These are phyloP conservation scores for Cytidiella melzeri DNA, from an alignment of 768 basidiomycete genomes.

Conservation along the genomic window DNA sequence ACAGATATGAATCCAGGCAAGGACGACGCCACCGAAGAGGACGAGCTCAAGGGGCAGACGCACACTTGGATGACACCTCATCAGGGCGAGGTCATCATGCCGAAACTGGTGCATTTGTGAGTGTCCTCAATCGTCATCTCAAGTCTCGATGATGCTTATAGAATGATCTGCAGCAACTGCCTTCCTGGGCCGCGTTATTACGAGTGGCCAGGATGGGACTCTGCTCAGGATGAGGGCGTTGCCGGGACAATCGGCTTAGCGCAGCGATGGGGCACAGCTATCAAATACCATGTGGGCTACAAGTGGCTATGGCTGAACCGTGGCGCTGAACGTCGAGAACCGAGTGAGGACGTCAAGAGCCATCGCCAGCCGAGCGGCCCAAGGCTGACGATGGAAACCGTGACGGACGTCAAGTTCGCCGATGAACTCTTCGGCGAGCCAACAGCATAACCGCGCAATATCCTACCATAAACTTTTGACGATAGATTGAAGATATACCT, in stretches of 20 bases:
- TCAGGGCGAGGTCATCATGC: constrained; percentile 35
- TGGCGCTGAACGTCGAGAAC: not conserved
- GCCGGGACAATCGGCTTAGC: constrained; percentile 25
- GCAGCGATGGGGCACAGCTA: constrained; percentile 37
- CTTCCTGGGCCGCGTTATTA: constrained; percentile 28
- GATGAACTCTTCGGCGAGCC: constrained; percentile 19
- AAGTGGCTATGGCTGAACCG: constrained; percentile 49
- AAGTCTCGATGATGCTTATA: not conserved
- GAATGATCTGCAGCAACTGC: constrained; percentile 37
- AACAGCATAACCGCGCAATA: not conserved
- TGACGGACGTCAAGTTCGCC: constrained; percentile 35
- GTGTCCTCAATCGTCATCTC: constrained; percentile 17
- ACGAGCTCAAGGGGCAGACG: constrained; percentile 30
- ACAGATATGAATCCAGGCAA: constrained; percentile 32
- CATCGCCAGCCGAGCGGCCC: constrained; percentile 8
- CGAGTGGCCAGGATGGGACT: constrained; percentile 38
- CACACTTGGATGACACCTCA: constrained; percentile 34
- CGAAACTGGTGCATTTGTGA: constrained; percentile 47
- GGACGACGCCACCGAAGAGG: constrained; percentile 29
- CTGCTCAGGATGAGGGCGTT: constrained; percentile 25
- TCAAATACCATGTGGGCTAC: constrained; percentile 40
- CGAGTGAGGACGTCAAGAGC: not conserved
- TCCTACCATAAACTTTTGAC: too few species aligned
- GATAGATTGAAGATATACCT: too few species aligned
- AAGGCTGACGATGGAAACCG: constrained; percentile 26